phyloP scores from a whole-genome alignment of 306 rosid genomes.

The Lithocarpus polystachyus region DNA sequence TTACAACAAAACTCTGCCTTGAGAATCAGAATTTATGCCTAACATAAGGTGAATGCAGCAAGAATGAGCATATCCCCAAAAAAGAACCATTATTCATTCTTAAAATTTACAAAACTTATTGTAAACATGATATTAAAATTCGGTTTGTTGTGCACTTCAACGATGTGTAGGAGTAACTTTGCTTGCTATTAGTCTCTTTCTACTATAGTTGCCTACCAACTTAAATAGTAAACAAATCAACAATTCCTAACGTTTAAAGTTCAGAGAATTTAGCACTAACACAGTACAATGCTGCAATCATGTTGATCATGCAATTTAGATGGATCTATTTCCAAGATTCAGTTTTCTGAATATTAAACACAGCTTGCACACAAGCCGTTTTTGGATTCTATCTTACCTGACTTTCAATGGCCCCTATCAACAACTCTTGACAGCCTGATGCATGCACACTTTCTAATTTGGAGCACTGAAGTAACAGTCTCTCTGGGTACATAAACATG shows the following conservation, averaged over 20 bases:
- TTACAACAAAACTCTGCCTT: neutral
- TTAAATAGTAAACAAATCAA: neutral
- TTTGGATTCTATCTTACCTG: slow-evolving; percentile 51
- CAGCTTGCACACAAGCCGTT: neutral
- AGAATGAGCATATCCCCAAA: neutral
- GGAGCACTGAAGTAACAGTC: slow-evolving; percentile 81
- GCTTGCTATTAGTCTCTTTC: neutral
- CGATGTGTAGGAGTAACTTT: neutral
- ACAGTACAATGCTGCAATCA: neutral
- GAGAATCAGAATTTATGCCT: neutral
- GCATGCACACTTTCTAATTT: slow-evolving; percentile 77
- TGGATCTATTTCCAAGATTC: neutral
- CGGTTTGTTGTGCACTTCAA: neutral
- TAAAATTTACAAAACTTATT: neutral
- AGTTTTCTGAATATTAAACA: neutral
- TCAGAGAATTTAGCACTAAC: neutral
- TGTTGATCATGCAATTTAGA: neutral
- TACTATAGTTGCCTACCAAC: neutral
- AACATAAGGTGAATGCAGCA: neutral
- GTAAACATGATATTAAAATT: neutral
- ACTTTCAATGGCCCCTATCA: slow-evolving; percentile 58
- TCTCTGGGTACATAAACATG: slow-evolving; percentile 50
- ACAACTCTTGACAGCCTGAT: slow-evolving; percentile 57
- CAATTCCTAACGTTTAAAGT: neutral
- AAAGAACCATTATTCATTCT: neutral